Evolutionary conservation across 2,329 filamentous ascomycete genomes (phyloP).

Genomic region (Colletotrichum spinosum): DNA sequence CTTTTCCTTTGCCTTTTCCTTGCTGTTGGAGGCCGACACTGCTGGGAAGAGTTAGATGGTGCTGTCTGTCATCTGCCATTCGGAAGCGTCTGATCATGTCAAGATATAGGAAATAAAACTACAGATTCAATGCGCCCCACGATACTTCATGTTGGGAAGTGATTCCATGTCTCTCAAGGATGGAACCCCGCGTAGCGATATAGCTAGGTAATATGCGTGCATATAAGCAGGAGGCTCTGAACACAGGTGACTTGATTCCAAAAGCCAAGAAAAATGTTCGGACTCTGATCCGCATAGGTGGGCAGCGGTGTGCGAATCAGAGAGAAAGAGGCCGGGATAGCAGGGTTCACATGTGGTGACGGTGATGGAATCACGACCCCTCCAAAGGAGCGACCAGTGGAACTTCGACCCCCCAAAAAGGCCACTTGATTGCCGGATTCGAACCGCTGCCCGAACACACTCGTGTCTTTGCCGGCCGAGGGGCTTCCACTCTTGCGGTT

Average conservation of each 20-base stretch:
- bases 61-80: neutral
- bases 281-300: conserved; percentile 12
- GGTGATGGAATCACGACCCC: conserved; percentile 16
- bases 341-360: neutral
- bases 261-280: conserved; percentile 16
- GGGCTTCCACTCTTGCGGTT: no score
- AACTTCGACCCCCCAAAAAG: no score
- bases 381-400: no score
- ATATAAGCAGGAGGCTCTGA: conserved; percentile 4
- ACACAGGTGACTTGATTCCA: conserved; percentile 27
- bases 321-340: neutral
- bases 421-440: no score
- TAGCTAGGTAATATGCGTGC: neutral
- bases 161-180: neutral
- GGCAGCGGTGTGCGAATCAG: conserved; percentile 26
- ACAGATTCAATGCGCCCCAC: neutral
- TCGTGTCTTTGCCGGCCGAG: neutral
- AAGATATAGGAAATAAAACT: neutral
- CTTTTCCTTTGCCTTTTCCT: conserved; percentile 49
- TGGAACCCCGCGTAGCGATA: neutral
- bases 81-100: neutral
- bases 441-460: neutral
- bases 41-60: conserved; percentile 2
- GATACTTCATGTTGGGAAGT: neutral
- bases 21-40: conserved; percentile 1